These are phyloP conservation scores for Sarocladium oryzae DNA, from an alignment of 2,329 filamentous ascomycete genomes.

Conservation along the genomic window DNA sequence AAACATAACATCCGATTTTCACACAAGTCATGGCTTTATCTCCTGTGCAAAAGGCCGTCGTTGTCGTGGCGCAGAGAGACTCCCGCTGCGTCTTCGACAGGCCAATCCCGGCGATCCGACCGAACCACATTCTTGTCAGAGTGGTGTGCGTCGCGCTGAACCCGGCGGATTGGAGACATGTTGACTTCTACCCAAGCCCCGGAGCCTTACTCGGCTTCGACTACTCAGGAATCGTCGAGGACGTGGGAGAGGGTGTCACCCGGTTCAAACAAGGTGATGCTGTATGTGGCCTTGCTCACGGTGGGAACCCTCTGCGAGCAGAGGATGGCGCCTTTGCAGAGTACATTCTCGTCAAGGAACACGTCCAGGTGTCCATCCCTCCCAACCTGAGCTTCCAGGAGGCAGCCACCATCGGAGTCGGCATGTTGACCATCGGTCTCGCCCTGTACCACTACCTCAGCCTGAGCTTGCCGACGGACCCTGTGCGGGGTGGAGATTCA, in stretches of 20 bases:
- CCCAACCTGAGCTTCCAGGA: constrained; percentile 37
- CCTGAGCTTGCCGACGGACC: constrained; percentile 38
- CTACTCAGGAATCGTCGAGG: constrained; percentile 40
- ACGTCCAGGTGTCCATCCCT: constrained; percentile 37
- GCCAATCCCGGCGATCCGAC: too few relatives aligned
- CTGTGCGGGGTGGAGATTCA: constrained; percentile 27
- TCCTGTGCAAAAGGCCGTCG: too few relatives aligned
- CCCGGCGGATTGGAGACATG: constrained; percentile 27
- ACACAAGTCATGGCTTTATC: too few relatives aligned
- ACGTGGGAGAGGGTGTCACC: constrained; percentile 36
- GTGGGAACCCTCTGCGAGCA: constrained; percentile 19
- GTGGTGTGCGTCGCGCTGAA: constrained; percentile 28
- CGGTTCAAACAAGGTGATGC: constrained; percentile 43
- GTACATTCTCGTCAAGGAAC: constrained; percentile 30
- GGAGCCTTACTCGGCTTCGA: constrained; percentile 33
- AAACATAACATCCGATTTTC: too few relatives aligned
- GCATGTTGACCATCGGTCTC: constrained; percentile 38
- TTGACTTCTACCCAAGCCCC: constrained; percentile 14
- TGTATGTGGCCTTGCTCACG: constrained; percentile 33
- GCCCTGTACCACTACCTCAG: constrained; percentile 40
- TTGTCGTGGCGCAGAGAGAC: too few relatives aligned
- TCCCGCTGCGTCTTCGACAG: too few relatives aligned
- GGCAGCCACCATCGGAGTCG: constrained; percentile 35
- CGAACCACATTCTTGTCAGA: constrained; percentile 23
- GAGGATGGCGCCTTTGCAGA: constrained; percentile 37